Evolutionary conservation across 2,329 filamentous ascomycete species (phyloP).

Genomic region (Fusarium dlaminii): DNA sequence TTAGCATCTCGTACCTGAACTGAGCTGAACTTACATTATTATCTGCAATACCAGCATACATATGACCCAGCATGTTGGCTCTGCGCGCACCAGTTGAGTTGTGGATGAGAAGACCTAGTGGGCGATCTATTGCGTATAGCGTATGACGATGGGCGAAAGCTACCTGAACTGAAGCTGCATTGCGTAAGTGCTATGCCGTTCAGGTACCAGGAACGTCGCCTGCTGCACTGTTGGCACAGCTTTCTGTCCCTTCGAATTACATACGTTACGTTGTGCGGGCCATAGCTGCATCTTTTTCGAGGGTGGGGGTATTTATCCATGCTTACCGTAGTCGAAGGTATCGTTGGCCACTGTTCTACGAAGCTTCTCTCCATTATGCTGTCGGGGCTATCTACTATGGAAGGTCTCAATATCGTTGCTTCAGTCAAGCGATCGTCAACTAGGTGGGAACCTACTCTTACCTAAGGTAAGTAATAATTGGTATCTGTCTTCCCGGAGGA

Average conservation of each 20-base stretch:
- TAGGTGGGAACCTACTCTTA: not conserved
- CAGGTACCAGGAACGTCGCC: not conserved
- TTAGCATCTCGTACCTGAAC: slow-evolving; percentile 28
- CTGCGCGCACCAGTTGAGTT: slow-evolving; percentile 26
- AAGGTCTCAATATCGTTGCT: slow-evolving; percentile 27
- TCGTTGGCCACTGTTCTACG: not conserved
- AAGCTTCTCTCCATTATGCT: not conserved
- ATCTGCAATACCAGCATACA: slow-evolving; percentile 20
- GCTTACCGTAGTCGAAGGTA: not conserved
- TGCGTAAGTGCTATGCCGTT: slow-evolving; percentile 34
- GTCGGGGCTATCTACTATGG: not conserved
- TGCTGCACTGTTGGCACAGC: not conserved
- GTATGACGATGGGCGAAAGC: slow-evolving; percentile 28
- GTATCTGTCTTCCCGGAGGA: slow-evolving; percentile 3
- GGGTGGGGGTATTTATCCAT: slow-evolving; percentile 7
- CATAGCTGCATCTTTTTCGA: not conserved
- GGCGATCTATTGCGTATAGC: slow-evolving; percentile 31
- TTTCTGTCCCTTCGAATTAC: not conserved
- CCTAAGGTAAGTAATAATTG: not conserved
- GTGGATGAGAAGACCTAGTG: slow-evolving; percentile 29
- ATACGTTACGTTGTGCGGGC: not conserved
- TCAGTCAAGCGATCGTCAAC: slow-evolving; percentile 26
- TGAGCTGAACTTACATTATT: slow-evolving; percentile 23
- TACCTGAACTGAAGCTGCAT: slow-evolving; percentile 5
- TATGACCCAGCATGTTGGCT: slow-evolving; percentile 9